A percentile compares a stretch with the other conserved stretches of the same genome.
These are phyloP conservation scores for Salix caprea DNA, from an alignment of 345 rosid genomes.

Conservation along the genomic window DNA sequence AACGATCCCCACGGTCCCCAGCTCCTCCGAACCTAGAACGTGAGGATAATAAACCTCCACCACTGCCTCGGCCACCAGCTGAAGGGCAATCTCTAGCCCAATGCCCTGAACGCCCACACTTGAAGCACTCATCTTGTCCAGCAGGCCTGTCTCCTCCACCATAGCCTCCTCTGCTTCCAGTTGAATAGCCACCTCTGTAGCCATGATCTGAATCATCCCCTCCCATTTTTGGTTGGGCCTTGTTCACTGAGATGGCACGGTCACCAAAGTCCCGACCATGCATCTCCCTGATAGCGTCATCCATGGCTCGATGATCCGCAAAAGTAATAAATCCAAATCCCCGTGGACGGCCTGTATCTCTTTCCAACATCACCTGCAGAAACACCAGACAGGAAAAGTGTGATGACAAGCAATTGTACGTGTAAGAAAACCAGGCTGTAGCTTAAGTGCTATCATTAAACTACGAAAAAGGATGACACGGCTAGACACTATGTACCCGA, in stretches of 20 bases:
- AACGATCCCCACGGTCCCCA: constrained; percentile 64
- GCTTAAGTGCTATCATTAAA: constrained; percentile 2
- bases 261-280: constrained; percentile 91
- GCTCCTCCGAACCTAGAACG: constrained; percentile 74
- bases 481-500: not conserved
- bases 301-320: constrained; percentile 92
- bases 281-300: constrained; percentile 94
- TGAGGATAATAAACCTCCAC: constrained; percentile 64
- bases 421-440: constrained; percentile 19
- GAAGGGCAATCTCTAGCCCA: constrained; percentile 99
- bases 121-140: constrained; percentile 90
- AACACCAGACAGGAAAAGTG: constrained; percentile 17
- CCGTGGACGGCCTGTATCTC: constrained; percentile 90
- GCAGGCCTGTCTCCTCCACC: constrained; percentile 67
- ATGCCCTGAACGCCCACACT: constrained; percentile 88
- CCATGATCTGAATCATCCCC: constrained; percentile 71
- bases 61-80: constrained; percentile 74
- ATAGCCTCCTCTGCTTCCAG: constrained; percentile 65
- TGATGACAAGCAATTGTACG: constrained; percentile 25
- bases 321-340: constrained; percentile 97
- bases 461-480: constrained; percentile 11
- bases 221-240: constrained; percentile 88
- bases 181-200: constrained; percentile 75
- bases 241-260: constrained; percentile 87
- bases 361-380: constrained; percentile 88